phyloP scores from a whole-genome alignment of 2,329 filamentous ascomycete genomes.

The Nigrospora oryzae region DNA sequence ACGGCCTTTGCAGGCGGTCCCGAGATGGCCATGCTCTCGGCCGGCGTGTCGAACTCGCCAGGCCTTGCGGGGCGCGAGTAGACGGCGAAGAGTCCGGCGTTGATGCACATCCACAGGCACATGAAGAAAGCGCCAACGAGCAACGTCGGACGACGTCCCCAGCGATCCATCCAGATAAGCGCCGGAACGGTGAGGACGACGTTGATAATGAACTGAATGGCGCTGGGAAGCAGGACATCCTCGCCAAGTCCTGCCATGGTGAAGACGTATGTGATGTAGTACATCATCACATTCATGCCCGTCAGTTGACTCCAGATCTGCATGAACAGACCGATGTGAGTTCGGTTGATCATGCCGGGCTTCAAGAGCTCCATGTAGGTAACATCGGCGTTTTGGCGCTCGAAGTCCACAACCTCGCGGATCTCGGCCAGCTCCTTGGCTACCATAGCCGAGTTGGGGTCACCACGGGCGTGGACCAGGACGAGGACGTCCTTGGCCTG shows the following conservation, averaged over 20 bases:
- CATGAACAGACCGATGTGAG: slow-evolving; percentile 61
- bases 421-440: slow-evolving; percentile 63
- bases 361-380: slow-evolving; percentile 65
- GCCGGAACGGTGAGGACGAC: slow-evolving; percentile 72
- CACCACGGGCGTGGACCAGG: slow-evolving; percentile 56
- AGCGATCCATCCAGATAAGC: slow-evolving; percentile 64
- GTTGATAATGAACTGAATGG: slow-evolving; percentile 72
- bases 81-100: slow-evolving; percentile 34
- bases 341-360: slow-evolving; percentile 67
- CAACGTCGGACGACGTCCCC: slow-evolving; percentile 63
- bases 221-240: slow-evolving; percentile 54
- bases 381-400: slow-evolving; percentile 60
- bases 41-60: slow-evolving; percentile 24
- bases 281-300: slow-evolving; percentile 71
- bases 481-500: slow-evolving; percentile 38
- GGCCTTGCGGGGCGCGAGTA: slow-evolving; percentile 26
- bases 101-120: slow-evolving; percentile 40
- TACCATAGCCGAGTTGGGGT: slow-evolving; percentile 58
- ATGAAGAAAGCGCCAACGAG: slow-evolving; percentile 59
- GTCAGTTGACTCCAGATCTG: slow-evolving; percentile 72
- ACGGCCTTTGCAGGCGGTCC: slow-evolving; percentile 45
- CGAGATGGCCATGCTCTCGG: slow-evolving; percentile 37
- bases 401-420: slow-evolving; percentile 64
- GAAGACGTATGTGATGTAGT: slow-evolving; percentile 64
- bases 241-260: slow-evolving; percentile 60